Evolutionary conservation across 2,329 filamentous ascomycete species (phyloP).

Genomic region (Epichloe baconii): DNA sequence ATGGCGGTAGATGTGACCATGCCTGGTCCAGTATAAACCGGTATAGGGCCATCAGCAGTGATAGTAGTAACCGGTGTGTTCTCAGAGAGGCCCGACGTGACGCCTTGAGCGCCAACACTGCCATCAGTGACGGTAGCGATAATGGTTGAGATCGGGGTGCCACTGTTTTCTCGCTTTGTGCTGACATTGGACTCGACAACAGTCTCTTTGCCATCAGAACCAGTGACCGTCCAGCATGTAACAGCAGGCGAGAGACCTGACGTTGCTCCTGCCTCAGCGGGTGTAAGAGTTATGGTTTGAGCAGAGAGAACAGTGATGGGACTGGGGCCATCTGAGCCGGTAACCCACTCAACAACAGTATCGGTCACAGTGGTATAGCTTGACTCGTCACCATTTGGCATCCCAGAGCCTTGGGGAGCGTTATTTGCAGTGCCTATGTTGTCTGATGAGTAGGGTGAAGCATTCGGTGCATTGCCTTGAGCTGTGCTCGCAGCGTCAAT

Average conservation of each 20-base stretch:
- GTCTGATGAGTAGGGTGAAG: background rate
- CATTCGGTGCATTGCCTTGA: constrained; percentile 1
- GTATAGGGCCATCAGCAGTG: constrained; percentile 2
- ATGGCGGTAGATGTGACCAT: constrained; percentile 2
- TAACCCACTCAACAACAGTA: constrained; percentile 12
- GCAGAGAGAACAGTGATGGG: constrained; percentile 11
- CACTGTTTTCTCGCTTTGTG: constrained; percentile 1
- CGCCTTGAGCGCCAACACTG: background rate
- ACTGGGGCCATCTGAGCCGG: constrained; percentile 7
- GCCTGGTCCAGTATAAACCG: constrained; percentile 4
- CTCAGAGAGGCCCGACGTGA: background rate
- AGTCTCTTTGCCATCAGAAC: constrained; percentile 15
- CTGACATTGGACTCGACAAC: constrained; percentile 18
- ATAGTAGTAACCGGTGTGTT: constrained; percentile 6
- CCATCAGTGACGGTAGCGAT: background rate
- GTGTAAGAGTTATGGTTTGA: constrained; percentile 11
- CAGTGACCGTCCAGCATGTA: constrained; percentile 10
- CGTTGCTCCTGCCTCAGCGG: background rate
- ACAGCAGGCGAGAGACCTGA: constrained; percentile 4
- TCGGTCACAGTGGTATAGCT: constrained; percentile 13
- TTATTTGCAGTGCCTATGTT: background rate
- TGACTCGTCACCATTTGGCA: background rate
- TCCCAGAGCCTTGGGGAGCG: constrained; percentile 3
- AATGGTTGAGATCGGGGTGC: background rate
- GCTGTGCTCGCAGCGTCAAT: constrained; percentile 7